Conservation (phyloP, 345 rosid genomes). For the Luvunga scandens region DNA sequence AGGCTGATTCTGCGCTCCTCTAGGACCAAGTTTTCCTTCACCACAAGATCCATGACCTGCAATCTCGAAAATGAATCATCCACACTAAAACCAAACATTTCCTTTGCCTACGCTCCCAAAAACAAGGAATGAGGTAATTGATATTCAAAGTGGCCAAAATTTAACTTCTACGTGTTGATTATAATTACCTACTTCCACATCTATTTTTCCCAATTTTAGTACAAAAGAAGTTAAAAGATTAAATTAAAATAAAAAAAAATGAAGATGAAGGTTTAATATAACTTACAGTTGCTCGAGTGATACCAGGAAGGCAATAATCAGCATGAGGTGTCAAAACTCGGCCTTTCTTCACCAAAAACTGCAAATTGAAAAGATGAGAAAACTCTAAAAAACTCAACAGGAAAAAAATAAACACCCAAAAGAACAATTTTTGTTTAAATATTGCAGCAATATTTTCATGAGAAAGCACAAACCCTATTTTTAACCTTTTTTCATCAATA, state of each 20-base stretch:
- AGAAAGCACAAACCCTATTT: neutral
- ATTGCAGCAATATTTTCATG: neutral
- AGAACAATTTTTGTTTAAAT: neutral
- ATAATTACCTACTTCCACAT: neutral
- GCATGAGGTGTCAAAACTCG: conserved; percentile 80
- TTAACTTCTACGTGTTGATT: neutral
- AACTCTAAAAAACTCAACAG: neutral
- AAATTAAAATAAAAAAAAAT: neutral
- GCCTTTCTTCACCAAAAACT: conserved; percentile 89
- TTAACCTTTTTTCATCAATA: neutral
- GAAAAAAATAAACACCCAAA: neutral
- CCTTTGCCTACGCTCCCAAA: neutral
- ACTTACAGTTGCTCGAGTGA: conserved; percentile 83
- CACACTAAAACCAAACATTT: neutral
- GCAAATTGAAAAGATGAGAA: conserved; percentile 20
- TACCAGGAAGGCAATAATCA: conserved; percentile 93
- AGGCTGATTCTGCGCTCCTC: conserved; percentile 75
- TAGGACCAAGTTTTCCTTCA: conserved; percentile 53
- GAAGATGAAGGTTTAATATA: neutral
- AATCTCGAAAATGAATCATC: conserved; percentile 1
- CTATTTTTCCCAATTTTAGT: neutral
- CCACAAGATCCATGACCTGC: conserved; percentile 85
- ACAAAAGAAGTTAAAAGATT: neutral
- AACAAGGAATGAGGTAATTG: neutral
- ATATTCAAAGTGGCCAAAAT: neutral